Conservation (phyloP, 2,329 filamentous ascomycete species). For the Thelonectria olida region DNA sequence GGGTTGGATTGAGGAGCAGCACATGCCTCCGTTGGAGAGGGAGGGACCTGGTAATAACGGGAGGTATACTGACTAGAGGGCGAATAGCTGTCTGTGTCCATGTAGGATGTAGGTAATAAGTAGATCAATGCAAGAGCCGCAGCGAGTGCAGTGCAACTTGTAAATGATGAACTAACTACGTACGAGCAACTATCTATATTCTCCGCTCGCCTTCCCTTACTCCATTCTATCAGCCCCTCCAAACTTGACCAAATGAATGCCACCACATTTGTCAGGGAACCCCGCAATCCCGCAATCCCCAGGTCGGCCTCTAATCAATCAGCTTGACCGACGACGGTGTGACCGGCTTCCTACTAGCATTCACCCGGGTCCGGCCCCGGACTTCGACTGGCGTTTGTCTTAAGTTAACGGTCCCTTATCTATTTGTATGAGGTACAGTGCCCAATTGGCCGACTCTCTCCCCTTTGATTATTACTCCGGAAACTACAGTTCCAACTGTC, state of each 20-base stretch:
- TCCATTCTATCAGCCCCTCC: not conserved
- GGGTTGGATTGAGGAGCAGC: slow-evolving; percentile 36
- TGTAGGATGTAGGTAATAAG: too few species aligned
- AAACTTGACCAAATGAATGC: slow-evolving; percentile 12
- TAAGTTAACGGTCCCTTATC: not conserved
- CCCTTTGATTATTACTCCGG: not conserved
- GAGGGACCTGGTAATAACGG: not conserved
- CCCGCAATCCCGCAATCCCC: slow-evolving; percentile 24
- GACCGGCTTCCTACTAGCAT: slow-evolving; percentile 22
- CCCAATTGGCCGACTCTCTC: not conserved
- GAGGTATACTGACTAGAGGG: slow-evolving; percentile 31
- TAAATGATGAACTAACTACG: too few species aligned
- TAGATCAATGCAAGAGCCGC: too few species aligned
- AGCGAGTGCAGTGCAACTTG: too few species aligned
- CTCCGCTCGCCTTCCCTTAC: not conserved
- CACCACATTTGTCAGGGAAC: slow-evolving; percentile 27
- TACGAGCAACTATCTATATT: too few species aligned
- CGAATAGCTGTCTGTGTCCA: too few species aligned
- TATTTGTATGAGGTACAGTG: not conserved
- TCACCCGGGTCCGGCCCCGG: slow-evolving; percentile 7
- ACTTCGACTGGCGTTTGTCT: slow-evolving; percentile 2
- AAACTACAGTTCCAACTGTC: not conserved
- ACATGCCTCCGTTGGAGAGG: slow-evolving; percentile 26
- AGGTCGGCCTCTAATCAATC: not conserved
- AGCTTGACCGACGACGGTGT: slow-evolving; percentile 17